Evolutionary conservation across 2,329 filamentous ascomycete species (phyloP), one percentile per base, ranked within the genome.

Genomic region (Rhynchosporium agropyri): DNA sequence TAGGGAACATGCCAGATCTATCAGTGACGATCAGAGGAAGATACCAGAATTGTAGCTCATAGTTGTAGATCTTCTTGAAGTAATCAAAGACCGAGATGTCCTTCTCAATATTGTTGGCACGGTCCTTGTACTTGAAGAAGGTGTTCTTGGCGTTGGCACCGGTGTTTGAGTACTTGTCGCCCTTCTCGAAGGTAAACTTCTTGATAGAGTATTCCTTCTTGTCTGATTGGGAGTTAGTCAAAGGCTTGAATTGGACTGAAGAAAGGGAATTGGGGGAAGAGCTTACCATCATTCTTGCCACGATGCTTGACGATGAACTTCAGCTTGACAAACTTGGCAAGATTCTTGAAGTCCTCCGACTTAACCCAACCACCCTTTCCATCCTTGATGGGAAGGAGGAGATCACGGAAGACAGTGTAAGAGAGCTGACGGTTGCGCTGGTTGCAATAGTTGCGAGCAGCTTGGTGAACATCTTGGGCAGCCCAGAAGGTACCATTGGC

Each of bases 401-500:
- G 60, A 12, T 70, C 62, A 29, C 63, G 63, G 58, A 74, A 72
- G 15, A 65, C 48, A 1, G 64, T 51, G 33, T 67, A 74, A 7
- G 68, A 62, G 0, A 70, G 45, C 1, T 57, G 33, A 9, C 65
- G 68, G 51, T 74, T 74, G 3, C 66, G 64, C n/a, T 63, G 63
- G 48, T 67, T 66, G 59, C 68, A 69, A 12, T 72, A 62, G 56
- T 76, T 73, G 1, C 75, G 64, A 49, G 75, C 76, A 58, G 75
- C 71, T 26, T 73, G 68, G 15, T 71, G 68, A 13, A 81, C 64
- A 46, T 76, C 74, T 36, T 76, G 74, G 1, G 75, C 64, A 43
- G 79, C 82, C 89, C 91, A 98, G 78, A 99, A 99, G 12, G 90
- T 90, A 0, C 91, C 90, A 73, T 98, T 97, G 62, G 93, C 89